Percentiles rank a stretch among this genome's conserved stretches.
Conservation (phyloP, 2,329 filamentous ascomycete species). For the Monilinia laxa region DNA sequence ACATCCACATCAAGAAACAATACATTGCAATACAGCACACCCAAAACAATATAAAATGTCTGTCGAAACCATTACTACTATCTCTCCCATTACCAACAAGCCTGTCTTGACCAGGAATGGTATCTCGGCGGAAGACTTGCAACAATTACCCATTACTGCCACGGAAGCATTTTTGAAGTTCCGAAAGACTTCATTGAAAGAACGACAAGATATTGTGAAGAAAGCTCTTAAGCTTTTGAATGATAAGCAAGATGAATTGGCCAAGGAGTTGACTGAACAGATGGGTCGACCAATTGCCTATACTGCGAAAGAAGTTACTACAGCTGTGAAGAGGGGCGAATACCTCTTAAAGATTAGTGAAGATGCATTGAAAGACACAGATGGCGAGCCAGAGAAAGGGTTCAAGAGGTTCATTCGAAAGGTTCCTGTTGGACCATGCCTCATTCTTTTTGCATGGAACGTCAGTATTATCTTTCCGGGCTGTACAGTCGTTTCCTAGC, state of each 20-base stretch:
- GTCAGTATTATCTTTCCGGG: constrained; percentile 52
- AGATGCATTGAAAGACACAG: constrained; percentile 74
- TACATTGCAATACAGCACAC: too few species aligned
- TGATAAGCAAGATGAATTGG: constrained; percentile 75
- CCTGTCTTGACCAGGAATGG: constrained; percentile 77
- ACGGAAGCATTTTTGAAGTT: constrained; percentile 75
- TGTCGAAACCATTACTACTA: constrained; percentile 68
- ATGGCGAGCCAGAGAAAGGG: constrained; percentile 79
- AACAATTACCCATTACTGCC: constrained; percentile 68
- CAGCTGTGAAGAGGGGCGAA: constrained; percentile 80
- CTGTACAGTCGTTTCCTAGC: constrained; percentile 3
- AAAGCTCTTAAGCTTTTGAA: constrained; percentile 72
- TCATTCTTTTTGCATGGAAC: constrained; percentile 95
- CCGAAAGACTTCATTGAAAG: constrained; percentile 69
- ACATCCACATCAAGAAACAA: neutral
- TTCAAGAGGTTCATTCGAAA: constrained; percentile 91
- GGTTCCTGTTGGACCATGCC: constrained; percentile 79
- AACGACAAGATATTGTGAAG: constrained; percentile 77
- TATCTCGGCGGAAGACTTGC: constrained; percentile 67
- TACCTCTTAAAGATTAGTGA: constrained; percentile 83
- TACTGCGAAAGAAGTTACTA: constrained; percentile 77
- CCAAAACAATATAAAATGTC: constrained; percentile 50
- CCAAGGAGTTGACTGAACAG: constrained; percentile 83
- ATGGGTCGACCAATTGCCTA: constrained; percentile 94
- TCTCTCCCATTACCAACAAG: constrained; percentile 88